Evolutionary conservation across 2,329 filamentous ascomycete genomes (phyloP).

Genomic region (Chalaropsis thielavioides): DNA sequence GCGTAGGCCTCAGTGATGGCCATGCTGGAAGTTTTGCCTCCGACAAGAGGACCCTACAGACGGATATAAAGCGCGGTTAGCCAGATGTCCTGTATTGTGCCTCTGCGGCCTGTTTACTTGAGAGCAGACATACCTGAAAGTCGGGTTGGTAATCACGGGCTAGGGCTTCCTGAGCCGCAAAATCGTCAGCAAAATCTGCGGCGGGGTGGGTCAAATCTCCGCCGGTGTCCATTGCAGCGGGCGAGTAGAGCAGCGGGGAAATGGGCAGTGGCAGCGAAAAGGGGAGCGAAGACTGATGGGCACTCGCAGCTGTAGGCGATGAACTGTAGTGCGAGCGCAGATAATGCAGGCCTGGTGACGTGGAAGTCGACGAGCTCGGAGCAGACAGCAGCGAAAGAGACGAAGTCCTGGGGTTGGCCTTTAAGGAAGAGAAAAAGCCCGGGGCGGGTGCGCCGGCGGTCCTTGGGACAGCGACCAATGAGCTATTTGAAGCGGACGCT

Average conservation of each 20-base stretch:
- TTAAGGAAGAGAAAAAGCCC: slow-evolving; percentile 12
- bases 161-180: slow-evolving; percentile 45
- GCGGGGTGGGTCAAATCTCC: slow-evolving; percentile 21
- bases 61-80: slow-evolving; percentile 19
- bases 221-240: slow-evolving; percentile 26
- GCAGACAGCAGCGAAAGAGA: slow-evolving; percentile 5
- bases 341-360: not conserved
- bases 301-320: slow-evolving; percentile 6
- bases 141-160: slow-evolving; percentile 44
- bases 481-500: not conserved
- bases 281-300: slow-evolving; percentile 1
- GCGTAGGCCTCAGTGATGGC: slow-evolving; percentile 76
- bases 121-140: slow-evolving; percentile 34
- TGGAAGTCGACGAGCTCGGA: slow-evolving; percentile 2
- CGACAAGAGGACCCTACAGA: slow-evolving; percentile 64
- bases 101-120: not conserved
- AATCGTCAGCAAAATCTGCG: slow-evolving; percentile 26
- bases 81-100: not conserved
- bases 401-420: slow-evolving; percentile 4
- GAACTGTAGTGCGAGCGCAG: slow-evolving; percentile 8
- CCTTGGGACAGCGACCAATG: not conserved
- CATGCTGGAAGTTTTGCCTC: slow-evolving; percentile 60
- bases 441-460: not conserved
- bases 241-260: slow-evolving; percentile 10
- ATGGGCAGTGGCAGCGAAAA: slow-evolving; percentile 12